A percentile compares a stretch with the other conserved stretches of the same genome.
These are phyloP conservation scores for Linnemannia exigua DNA, from an alignment of 192 early-diverging fungal genomes.

Conservation along the genomic window DNA sequence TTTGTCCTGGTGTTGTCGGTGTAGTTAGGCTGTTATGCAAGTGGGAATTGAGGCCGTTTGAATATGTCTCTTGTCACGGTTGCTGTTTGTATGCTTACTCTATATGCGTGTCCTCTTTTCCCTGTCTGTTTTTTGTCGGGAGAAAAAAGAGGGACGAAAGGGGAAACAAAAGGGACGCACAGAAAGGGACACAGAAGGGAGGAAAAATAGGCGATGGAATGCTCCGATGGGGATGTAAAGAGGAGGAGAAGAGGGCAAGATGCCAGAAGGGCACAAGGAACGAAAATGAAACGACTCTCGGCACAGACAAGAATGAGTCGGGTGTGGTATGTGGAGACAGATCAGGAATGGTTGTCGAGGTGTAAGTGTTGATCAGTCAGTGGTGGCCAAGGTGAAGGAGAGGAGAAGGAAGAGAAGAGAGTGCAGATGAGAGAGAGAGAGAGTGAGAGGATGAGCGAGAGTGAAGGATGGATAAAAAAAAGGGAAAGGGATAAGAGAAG, in stretches of 20 bases:
- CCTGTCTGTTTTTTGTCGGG: neutral
- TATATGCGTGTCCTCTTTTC: neutral
- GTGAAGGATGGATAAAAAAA: neutral
- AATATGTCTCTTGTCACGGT: neutral
- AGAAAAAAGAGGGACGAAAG: neutral
- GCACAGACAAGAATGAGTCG: neutral
- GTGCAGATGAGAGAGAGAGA: neutral
- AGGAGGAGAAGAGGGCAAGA: neutral
- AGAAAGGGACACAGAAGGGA: neutral
- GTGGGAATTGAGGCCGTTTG: neutral
- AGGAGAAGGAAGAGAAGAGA: neutral
- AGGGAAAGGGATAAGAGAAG: neutral
- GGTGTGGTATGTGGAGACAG: conserved; percentile 7
- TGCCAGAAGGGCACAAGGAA: neutral
- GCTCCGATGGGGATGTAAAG: neutral
- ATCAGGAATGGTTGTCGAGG: neutral
- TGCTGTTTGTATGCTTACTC: neutral
- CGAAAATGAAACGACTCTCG: neutral
- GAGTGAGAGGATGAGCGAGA: no score
- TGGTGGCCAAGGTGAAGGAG: neutral
- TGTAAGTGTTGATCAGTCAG: conserved; percentile 7
- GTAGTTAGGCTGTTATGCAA: neutral
- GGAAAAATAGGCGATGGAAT: neutral
- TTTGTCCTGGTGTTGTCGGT: neutral
- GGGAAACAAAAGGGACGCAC: neutral